Percentiles rank a stretch among this genome's conserved stretches.
Conservation (phyloP, 805 yeast species). For the Candida boidinii region DNA sequence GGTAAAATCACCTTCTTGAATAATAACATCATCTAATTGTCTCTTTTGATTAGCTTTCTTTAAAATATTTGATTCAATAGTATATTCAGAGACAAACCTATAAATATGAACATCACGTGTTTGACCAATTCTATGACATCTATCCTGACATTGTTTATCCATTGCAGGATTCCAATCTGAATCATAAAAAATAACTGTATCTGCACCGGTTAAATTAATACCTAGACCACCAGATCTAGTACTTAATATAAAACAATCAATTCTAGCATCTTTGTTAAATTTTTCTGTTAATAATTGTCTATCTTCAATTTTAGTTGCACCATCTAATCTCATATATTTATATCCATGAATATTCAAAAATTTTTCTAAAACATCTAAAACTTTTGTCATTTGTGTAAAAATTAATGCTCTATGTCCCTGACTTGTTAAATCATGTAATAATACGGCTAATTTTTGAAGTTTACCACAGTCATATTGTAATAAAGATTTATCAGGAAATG, state of each 20-base stretch:
- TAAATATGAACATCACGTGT: constrained; percentile 96
- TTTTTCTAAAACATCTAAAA: constrained; percentile 85
- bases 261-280: constrained; percentile 76
- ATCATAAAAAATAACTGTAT: constrained; percentile 95
- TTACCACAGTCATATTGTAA: constrained; percentile 96
- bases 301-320: constrained; percentile 95
- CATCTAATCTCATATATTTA: constrained; percentile 90
- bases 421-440: constrained; percentile 69
- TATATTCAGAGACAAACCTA: constrained; percentile 90
- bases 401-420: constrained; percentile 92
- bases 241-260: constrained; percentile 86
- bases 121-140: constrained; percentile 98
- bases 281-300: constrained; percentile 90
- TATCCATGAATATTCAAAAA: constrained; percentile 92
- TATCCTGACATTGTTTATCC: constrained; percentile 98
- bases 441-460: constrained; percentile 70
- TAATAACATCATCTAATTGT: constrained; percentile 87
- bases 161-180: constrained; percentile 99
- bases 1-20: constrained; percentile 97
- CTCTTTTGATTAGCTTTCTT: constrained; percentile 92
- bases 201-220: constrained; percentile 96
- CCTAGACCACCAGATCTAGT: constrained; percentile 99
- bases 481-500: constrained; percentile 91
- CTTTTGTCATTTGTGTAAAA: constrained; percentile 97
- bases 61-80: constrained; percentile 91